Percentiles rank a stretch among this genome's conserved stretches.
Conservation (phyloP, 495 filamentous ascomycete genomes). For the Durotheca rogersii region DNA sequence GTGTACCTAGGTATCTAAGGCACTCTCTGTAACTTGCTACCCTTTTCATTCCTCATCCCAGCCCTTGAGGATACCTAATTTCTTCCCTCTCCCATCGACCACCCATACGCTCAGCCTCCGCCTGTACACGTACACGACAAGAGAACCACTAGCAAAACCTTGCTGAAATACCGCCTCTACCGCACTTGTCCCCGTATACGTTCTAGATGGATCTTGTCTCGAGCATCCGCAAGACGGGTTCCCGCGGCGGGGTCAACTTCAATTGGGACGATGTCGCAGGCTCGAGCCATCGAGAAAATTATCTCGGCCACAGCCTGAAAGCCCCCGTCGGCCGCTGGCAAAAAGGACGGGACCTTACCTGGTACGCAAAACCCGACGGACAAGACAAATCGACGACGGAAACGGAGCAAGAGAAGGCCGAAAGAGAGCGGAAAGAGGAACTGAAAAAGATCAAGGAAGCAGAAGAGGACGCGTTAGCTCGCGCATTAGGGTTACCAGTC, state of each 20-base stretch:
- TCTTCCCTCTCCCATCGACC: no score
- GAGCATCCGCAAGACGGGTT: slow-evolving; percentile 88
- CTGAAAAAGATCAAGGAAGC: slow-evolving; percentile 82
- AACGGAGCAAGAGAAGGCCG: slow-evolving; percentile 61
- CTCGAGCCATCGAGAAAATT: slow-evolving; percentile 90
- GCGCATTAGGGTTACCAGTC: slow-evolving; percentile 76
- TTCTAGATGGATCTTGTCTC: slow-evolving; percentile 86
- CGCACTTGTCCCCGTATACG: neutral
- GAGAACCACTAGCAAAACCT: no score
- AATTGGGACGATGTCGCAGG: slow-evolving; percentile 92
- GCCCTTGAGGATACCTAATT: no score
- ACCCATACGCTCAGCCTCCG: no score
- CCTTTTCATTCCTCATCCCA: no score
- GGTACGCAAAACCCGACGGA: slow-evolving; percentile 78
- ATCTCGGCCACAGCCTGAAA: slow-evolving; percentile 94
- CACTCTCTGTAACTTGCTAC: no score
- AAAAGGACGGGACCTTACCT: slow-evolving; percentile 77
- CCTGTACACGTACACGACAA: no score
- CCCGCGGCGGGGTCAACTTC: slow-evolving; percentile 91
- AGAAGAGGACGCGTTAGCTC: slow-evolving; percentile 85
- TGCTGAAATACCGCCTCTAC: neutral
- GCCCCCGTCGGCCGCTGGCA: slow-evolving; percentile 97
- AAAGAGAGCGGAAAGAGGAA: slow-evolving; percentile 73
- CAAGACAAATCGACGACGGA: slow-evolving; percentile 47
- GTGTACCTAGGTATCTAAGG: neutral